phyloP scores from a whole-genome alignment of 306 rosid genomes.

The Corylus americana region DNA sequence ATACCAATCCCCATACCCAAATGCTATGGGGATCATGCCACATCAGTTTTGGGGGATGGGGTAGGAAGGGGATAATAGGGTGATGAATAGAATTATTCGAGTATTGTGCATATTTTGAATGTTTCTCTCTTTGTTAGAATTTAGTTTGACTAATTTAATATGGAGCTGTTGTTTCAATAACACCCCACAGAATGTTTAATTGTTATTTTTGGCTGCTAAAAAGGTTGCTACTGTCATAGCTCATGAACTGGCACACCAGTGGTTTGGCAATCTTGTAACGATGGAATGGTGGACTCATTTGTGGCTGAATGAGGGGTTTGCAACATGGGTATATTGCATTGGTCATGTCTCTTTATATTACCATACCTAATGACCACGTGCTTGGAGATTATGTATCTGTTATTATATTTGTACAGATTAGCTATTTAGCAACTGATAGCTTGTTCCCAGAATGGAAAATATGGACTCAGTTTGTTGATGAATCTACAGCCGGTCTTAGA shows the following conservation, averaged over 20 bases:
- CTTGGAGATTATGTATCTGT: neutral
- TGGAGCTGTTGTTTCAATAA: slow-evolving; percentile 16
- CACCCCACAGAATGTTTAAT: slow-evolving; percentile 14
- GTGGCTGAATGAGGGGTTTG: slow-evolving; percentile 98
- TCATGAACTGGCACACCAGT: slow-evolving; percentile 96
- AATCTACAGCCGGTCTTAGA: slow-evolving; percentile 68
- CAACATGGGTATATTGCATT: slow-evolving; percentile 79
- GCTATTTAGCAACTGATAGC: slow-evolving; percentile 86
- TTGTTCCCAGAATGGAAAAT: slow-evolving; percentile 91
- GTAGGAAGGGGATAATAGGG: too few species aligned
- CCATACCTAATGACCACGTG: slow-evolving; percentile 8
- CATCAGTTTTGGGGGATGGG: too few species aligned
- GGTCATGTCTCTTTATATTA: slow-evolving; percentile 12
- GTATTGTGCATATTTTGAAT: slow-evolving; percentile 12
- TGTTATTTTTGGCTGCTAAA: slow-evolving; percentile 30
- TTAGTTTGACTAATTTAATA: slow-evolving; percentile 23
- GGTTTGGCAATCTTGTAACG: slow-evolving; percentile 99
- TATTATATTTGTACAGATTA: slow-evolving; percentile 56
- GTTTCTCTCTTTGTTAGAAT: slow-evolving; percentile 21
- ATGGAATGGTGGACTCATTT: slow-evolving; percentile 99
- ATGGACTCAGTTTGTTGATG: slow-evolving; percentile 95
- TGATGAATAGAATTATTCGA: too few species aligned
- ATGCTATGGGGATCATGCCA: too few species aligned
- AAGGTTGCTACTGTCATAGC: slow-evolving; percentile 91
- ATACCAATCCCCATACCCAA: too few species aligned